A percentile compares a stretch with the other conserved stretches of the same genome.
Conservation (phyloP, 164 flowering plant genomes). For the Cinnamomum chago region DNA sequence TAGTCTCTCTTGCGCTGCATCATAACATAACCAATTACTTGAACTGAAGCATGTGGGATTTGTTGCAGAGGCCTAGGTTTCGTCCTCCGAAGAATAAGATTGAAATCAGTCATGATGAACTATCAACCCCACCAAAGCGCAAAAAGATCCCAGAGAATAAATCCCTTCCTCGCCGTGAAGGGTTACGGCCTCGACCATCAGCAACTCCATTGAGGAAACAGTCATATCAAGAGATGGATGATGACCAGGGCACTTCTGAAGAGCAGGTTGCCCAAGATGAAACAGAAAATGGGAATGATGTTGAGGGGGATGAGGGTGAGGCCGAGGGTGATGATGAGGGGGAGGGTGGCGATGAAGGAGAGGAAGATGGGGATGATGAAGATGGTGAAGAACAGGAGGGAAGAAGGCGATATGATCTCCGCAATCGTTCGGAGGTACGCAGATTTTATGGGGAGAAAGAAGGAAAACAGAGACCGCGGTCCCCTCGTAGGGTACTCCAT, state of each 20-base stretch:
- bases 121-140: constrained; percentile 44
- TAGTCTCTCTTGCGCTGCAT: background rate
- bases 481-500: constrained; percentile 87
- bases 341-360: constrained; percentile 50
- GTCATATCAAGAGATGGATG: constrained; percentile 49
- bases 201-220: constrained; percentile 34
- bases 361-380: constrained; percentile 59
- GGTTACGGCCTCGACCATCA: constrained; percentile 79
- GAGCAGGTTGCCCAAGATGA: constrained; percentile 44
- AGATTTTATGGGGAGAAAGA: constrained; percentile 61
- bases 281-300: constrained; percentile 29
- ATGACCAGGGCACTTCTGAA: constrained; percentile 70
- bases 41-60: constrained; percentile 7
- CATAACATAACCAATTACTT: background rate
- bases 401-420: constrained; percentile 88
- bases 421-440: constrained; percentile 93
- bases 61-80: constrained; percentile 50
- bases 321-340: constrained; percentile 39
- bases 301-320: constrained; percentile 49
- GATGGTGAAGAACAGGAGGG: constrained; percentile 84
- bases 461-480: constrained; percentile 70
- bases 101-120: constrained; percentile 51
- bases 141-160: constrained; percentile 37
- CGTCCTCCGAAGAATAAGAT: constrained; percentile 44
- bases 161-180: constrained; percentile 78